These are phyloP conservation scores for Pichia sp. DNA, from an alignment of 1,139 yeast species.

Conservation along the genomic window DNA sequence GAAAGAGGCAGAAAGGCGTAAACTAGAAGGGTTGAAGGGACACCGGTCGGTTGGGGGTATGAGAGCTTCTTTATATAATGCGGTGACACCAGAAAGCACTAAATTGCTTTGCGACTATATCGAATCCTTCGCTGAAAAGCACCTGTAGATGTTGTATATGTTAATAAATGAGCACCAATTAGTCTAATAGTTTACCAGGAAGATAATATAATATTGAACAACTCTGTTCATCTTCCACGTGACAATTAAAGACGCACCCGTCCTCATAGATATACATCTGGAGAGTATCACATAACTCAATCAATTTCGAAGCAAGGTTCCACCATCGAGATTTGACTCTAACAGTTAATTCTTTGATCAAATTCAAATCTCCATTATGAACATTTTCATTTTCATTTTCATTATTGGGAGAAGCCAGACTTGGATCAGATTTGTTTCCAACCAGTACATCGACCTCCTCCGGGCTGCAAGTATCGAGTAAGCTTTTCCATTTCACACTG, in stretches of 20 bases:
- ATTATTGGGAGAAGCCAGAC: not conserved
- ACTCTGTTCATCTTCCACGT: slow-evolving; percentile 52
- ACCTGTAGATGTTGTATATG: slow-evolving; percentile 22
- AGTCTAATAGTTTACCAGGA: slow-evolving; percentile 16
- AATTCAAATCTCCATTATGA: slow-evolving; percentile 19
- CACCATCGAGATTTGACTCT: slow-evolving; percentile 51
- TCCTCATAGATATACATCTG: slow-evolving; percentile 48
- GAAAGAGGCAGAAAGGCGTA: slow-evolving; percentile 46
- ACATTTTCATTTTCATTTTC: not conserved
- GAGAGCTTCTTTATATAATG: slow-evolving; percentile 90
- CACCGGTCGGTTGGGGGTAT: slow-evolving; percentile 97
- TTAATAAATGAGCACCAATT: not conserved
- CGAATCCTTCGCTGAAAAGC: slow-evolving; percentile 54
- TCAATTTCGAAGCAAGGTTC: slow-evolving; percentile 52
- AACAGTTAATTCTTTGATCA: slow-evolving; percentile 36
- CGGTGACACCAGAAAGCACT: slow-evolving; percentile 66
- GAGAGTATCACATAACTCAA: slow-evolving; percentile 51
- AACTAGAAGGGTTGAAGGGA: slow-evolving; percentile 79
- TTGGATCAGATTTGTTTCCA: not conserved
- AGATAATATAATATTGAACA: slow-evolving; percentile 52
- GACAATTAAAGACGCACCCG: slow-evolving; percentile 54
- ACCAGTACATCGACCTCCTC: slow-evolving; percentile 12
- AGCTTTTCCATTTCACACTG: slow-evolving; percentile 55
- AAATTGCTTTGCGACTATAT: slow-evolving; percentile 57
- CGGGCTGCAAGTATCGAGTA: slow-evolving; percentile 25